Evolutionary conservation across 164 flowering plant genomes (phyloP).

Genomic region (Magnolia officinalis): DNA sequence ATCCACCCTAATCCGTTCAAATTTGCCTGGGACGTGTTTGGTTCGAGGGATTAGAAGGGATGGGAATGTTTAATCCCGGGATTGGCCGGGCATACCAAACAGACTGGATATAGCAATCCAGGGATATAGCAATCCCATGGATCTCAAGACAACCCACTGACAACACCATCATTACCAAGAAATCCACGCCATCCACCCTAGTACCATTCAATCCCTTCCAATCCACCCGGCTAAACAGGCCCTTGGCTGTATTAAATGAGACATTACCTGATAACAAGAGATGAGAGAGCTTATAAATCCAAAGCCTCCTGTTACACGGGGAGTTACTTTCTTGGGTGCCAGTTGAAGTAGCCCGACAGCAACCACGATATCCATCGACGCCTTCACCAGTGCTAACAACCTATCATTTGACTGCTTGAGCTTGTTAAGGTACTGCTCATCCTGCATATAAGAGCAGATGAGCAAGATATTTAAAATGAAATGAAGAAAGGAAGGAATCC

Average conservation of each 20-base stretch:
- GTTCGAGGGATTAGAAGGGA: too few species aligned
- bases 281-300: conserved; percentile 87
- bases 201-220: too few species aligned
- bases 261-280: conserved; percentile 90
- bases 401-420: conserved; percentile 76
- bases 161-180: too few species aligned
- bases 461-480: background rate
- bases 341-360: conserved; percentile 92
- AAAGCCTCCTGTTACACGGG: conserved; percentile 92
- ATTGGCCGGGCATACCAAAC: too few species aligned
- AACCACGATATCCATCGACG: conserved; percentile 76
- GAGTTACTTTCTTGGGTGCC: conserved; percentile 89
- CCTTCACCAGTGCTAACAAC: conserved; percentile 69
- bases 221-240: too few species aligned
- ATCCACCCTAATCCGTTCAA: too few species aligned
- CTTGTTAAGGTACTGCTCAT: conserved; percentile 63
- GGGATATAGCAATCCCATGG: too few species aligned
- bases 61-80: too few species aligned
- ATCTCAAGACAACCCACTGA: too few species aligned
- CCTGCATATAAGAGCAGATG: conserved; percentile 42
- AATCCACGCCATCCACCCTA: too few species aligned
- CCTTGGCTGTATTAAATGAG: background rate
- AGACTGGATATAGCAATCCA: too few species aligned
- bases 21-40: too few species aligned
- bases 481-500: background rate